Base-by-base conservation (phyloP, 2,329 filamentous ascomycete genomes). In the Trichoderma arundinaceum region DNA sequence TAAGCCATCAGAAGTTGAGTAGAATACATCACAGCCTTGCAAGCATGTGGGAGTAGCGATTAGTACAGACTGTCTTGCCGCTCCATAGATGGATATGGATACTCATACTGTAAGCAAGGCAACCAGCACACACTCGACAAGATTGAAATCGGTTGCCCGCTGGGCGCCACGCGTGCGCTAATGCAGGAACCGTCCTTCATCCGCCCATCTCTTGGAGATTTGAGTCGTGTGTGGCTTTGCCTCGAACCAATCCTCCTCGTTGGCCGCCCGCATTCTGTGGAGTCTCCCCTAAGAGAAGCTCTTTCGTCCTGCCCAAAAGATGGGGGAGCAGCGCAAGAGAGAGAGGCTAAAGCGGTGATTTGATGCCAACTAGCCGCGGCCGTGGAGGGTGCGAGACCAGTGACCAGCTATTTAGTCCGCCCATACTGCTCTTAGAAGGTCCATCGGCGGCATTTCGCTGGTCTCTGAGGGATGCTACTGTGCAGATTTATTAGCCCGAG, bases 151-250 rank as follows among this genome's bases (percentile, higher is more conserved):
- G 22, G 22, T 28, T 28, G 22, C 22, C 22, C 22, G 22, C 22
- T 28, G 41, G 32, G 39, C 64, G 57, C 64, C 61, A 43, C 32
- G 35, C 39, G 19, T 28, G 59, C 67, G 66, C 69, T 71, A 69
- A 68, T 69, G 69, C 69, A 71, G 69, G 69, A 69, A 71, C 71
- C 68, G 68, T 68, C 51, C 17, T 56, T 62, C 65, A 65, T 64
- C 66, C 48, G 61, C 57, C 52, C 69, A 41, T 57, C 44, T 53
- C 28, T 41, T 19, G 39, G 57, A 53, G 54, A 44, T 52, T 52
- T 51, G 38, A 35, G 43, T 33, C 12, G 43, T 56, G 22, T 59
- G 60, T 64, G 49, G 49, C 22, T 65, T 58, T 28, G 39, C 33
- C 48, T 43, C 33, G 48, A 41, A 15, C 61, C 62, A 64, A 56